A percentile compares a stretch with the other conserved stretches of the same genome.
phyloP scores from a whole-genome alignment of 371 early-diverging fungal genomes.

The Rhizopus stolonifer region DNA sequence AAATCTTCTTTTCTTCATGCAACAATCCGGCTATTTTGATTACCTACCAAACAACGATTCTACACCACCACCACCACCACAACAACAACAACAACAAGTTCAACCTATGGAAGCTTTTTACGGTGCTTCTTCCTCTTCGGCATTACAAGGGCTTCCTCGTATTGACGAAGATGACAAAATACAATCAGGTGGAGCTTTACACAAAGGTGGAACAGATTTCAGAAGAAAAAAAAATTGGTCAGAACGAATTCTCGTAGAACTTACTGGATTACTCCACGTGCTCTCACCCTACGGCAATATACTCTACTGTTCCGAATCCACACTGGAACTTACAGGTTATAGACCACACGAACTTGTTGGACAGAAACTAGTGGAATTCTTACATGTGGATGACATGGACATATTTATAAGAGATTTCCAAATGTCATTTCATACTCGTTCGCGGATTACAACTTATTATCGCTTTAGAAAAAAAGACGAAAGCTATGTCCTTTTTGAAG shows the following conservation, averaged over 20 bases:
- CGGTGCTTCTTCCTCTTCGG: neutral
- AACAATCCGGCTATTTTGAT: slow-evolving; percentile 16
- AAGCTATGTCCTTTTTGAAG: slow-evolving; percentile 46
- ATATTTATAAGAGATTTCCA: slow-evolving; percentile 51
- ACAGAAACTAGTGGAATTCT: slow-evolving; percentile 50
- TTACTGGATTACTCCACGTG: slow-evolving; percentile 64
- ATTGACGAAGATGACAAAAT: neutral
- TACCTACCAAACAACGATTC: slow-evolving; percentile 7
- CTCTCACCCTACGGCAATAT: slow-evolving; percentile 56
- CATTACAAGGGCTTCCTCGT: neutral
- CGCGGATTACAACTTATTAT: slow-evolving; percentile 44
- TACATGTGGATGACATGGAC: slow-evolving; percentile 62
- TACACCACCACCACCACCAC: neutral
- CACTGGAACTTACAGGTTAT: slow-evolving; percentile 54
- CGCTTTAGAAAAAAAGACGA: slow-evolving; percentile 56
- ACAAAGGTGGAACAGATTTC: slow-evolving; percentile 41
- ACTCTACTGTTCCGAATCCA: slow-evolving; percentile 59
- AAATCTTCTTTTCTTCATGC: slow-evolving; percentile 2
- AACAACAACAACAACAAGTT: neutral
- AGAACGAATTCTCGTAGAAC: slow-evolving; percentile 57
- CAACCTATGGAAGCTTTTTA: neutral
- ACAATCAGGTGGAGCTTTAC: neutral
- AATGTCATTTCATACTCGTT: slow-evolving; percentile 42
- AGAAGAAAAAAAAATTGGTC: slow-evolving; percentile 54
- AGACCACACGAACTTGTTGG: slow-evolving; percentile 60